Conservation (phyloP, 2,329 filamentous ascomycete species). For the Bimuria novae-zelandiae region DNA sequence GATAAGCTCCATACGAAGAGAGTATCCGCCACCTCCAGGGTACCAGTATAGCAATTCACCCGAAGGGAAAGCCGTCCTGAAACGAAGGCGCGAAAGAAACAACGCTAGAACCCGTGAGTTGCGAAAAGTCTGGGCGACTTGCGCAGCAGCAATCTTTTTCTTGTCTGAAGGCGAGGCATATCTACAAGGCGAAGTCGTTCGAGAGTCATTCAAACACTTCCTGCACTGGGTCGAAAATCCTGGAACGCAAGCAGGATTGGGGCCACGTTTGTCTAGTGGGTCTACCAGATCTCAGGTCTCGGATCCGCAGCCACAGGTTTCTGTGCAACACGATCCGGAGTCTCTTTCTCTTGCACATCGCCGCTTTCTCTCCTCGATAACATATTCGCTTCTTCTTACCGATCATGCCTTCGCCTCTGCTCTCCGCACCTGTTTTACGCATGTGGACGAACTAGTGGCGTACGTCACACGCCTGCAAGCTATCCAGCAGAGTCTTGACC, state of each 20-base stretch:
- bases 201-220: conserved; percentile 80
- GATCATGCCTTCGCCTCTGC: conserved; percentile 66
- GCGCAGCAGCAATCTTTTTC: conserved; percentile 85
- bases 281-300: conserved; percentile 8
- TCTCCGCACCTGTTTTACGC: conserved; percentile 69
- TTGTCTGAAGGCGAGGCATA: conserved; percentile 86
- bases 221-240: conserved; percentile 68
- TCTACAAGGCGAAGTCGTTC: conserved; percentile 86
- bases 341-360: conserved; percentile 80
- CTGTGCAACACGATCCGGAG: conserved; percentile 74
- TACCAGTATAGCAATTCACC: conserved; percentile 66
- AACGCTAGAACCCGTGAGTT: conserved; percentile 68
- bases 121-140: conserved; percentile 87
- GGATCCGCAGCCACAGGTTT: not conserved
- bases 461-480: conserved; percentile 75
- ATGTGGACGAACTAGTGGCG: conserved; percentile 81
- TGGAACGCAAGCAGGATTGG: not conserved
- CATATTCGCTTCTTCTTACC: conserved; percentile 69
- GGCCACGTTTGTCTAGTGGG: not conserved
- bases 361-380: conserved; percentile 72
- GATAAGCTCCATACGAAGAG: conserved; percentile 74
- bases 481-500: conserved; percentile 77
- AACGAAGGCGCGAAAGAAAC: conserved; percentile 66
- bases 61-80: conserved; percentile 64
- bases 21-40: conserved; percentile 72